Evolutionary conservation across 495 filamentous ascomycete genomes (phyloP).

Genomic region (Aspergillus leporis): DNA sequence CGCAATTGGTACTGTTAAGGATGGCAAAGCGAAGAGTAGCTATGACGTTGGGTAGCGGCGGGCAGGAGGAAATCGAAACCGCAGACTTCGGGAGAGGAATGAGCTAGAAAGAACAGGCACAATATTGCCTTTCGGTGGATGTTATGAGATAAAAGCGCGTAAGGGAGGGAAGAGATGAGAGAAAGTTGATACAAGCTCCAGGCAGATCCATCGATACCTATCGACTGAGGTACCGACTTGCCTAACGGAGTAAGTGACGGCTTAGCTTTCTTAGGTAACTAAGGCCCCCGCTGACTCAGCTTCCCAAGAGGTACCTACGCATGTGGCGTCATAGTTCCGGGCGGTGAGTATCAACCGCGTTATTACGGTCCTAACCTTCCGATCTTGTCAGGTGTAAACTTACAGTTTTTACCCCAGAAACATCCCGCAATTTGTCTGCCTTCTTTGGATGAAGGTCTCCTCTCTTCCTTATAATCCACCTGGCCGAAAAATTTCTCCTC

Average conservation of each 20-base stretch:
- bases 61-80: not conserved
- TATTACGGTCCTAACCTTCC: not conserved
- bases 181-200: constrained; percentile 19
- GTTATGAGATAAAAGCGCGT: not conserved
- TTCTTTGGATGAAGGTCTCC: not conserved
- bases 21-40: constrained; percentile 7
- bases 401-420: constrained; percentile 4
- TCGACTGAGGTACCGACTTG: not conserved
- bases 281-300: constrained; percentile 1
- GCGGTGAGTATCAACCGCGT: constrained; percentile 15
- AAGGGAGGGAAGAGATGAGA: constrained; percentile 5
- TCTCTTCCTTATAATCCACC: not conserved
- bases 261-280: constrained; percentile 1
- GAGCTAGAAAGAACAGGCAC: not conserved
- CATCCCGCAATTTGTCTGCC: constrained; percentile 16
- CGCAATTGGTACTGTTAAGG: constrained; percentile 9
- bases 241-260: not conserved
- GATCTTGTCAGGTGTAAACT: not conserved
- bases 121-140: not conserved
- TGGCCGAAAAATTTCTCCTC: not conserved
- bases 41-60: constrained; percentile 29
- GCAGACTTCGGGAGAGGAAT: not conserved
- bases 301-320: not conserved
- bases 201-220: constrained; percentile 13
- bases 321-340: constrained; percentile 21